phyloP scores from a whole-genome alignment of 2,329 filamentous ascomycete genomes.

The Aureobasidium sp. region DNA sequence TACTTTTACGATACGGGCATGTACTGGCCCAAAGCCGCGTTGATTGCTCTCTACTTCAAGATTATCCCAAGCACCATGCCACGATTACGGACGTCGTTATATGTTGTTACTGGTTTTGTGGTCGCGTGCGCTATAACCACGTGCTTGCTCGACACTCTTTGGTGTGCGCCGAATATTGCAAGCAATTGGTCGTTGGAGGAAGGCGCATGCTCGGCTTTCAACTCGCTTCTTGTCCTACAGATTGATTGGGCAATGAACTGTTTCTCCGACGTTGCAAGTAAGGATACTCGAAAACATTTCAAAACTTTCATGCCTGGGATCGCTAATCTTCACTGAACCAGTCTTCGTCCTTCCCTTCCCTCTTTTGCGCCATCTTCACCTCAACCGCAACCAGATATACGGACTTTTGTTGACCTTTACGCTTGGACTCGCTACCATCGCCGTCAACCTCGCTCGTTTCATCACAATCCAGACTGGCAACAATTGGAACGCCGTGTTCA shows the following conservation, averaged over 20 bases:
- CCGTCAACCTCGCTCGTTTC: constrained; percentile 2
- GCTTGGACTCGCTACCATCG: not conserved
- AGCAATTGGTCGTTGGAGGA: constrained; percentile 4
- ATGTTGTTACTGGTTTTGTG: not conserved
- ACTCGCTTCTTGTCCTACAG: not conserved
- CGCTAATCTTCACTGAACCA: not conserved
- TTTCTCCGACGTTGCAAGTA: not conserved
- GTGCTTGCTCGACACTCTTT: not conserved
- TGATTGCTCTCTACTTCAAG: constrained; percentile 4
- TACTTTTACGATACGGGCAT: constrained; percentile 5
- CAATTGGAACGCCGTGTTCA: not conserved
- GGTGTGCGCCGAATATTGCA: not conserved
- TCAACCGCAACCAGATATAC: not conserved
- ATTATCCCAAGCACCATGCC: constrained; percentile 2
- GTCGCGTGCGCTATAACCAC: not conserved
- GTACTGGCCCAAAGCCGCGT: constrained; percentile 1
- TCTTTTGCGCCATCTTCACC: not conserved
- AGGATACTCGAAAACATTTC: not conserved
- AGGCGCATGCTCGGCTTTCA: not conserved
- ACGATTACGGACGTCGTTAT: not conserved
- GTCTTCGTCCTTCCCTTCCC: constrained; percentile 4
- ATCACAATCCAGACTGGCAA: constrained; percentile 1
- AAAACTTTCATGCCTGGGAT: not conserved
- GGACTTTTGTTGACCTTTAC: not conserved
- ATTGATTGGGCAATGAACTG: constrained; percentile 3